Conservation (phyloP, 2,329 filamentous ascomycete species). For the Cladosporium sp. region DNA sequence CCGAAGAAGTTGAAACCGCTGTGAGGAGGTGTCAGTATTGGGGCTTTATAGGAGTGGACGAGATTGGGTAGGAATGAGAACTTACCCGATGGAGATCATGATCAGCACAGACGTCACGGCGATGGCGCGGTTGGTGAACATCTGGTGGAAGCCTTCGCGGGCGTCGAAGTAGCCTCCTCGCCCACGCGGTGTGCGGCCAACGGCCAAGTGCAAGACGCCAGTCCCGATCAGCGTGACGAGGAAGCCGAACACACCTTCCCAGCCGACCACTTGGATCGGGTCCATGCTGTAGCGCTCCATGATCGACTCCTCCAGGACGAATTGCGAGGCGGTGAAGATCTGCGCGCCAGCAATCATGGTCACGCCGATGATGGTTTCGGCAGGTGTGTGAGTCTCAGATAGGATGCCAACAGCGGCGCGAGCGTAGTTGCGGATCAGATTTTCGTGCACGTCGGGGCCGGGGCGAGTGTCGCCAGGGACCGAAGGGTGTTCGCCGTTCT, state of each 20-base stretch:
- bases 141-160: slow-evolving; percentile 75
- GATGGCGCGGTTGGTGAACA: slow-evolving; percentile 67
- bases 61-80: slow-evolving; percentile 19
- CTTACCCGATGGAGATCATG: slow-evolving; percentile 95
- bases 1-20: slow-evolving; percentile 99
- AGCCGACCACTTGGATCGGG: slow-evolving; percentile 87
- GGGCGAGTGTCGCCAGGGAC: slow-evolving; percentile 27
- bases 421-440: slow-evolving; percentile 18
- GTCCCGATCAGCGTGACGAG: slow-evolving; percentile 72
- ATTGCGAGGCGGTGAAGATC: slow-evolving; percentile 94
- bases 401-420: slow-evolving; percentile 34
- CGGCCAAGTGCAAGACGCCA: slow-evolving; percentile 69
- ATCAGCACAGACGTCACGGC: slow-evolving; percentile 78
- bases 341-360: slow-evolving; percentile 89
- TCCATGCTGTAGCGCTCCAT: slow-evolving; percentile 74
- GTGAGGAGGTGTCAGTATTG: not conserved
- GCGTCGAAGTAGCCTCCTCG: slow-evolving; percentile 85
- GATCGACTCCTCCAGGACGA: slow-evolving; percentile 92
- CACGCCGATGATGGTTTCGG: slow-evolving; percentile 75
- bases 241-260: slow-evolving; percentile 94
- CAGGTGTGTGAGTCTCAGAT: slow-evolving; percentile 49
- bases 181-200: slow-evolving; percentile 72
- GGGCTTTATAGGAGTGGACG: too few relatives aligned
- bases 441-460: slow-evolving; percentile 25
- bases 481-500: slow-evolving; percentile 47